Conservation (phyloP, 1,139 yeast genomes). For the Saccharomyces hybrid region DNA sequence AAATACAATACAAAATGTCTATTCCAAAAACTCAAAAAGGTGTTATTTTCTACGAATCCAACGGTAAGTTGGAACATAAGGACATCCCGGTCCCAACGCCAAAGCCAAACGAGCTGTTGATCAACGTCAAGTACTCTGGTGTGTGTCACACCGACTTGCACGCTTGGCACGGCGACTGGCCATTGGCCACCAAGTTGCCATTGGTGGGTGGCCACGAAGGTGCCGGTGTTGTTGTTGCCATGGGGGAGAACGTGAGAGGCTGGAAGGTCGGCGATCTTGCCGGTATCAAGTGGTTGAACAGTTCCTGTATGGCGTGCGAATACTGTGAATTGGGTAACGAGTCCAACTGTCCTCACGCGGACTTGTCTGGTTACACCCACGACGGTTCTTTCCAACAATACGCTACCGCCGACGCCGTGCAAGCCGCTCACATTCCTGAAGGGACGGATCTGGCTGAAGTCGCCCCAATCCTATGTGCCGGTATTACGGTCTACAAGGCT, state of each 20-base stretch:
- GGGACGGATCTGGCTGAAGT: slow-evolving; percentile 51
- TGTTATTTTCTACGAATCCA: slow-evolving; percentile 40
- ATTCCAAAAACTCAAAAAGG: slow-evolving; percentile 42
- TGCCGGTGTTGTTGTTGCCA: slow-evolving; percentile 56
- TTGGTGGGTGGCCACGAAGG: slow-evolving; percentile 66
- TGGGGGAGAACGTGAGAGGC: slow-evolving; percentile 50
- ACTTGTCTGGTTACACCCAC: slow-evolving; percentile 59
- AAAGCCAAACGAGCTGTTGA: slow-evolving; percentile 48
- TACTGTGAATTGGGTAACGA: slow-evolving; percentile 48
- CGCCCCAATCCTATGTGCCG: slow-evolving; percentile 61
- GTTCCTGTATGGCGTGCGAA: slow-evolving; percentile 56
- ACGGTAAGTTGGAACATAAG: slow-evolving; percentile 43
- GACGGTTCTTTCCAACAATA: slow-evolving; percentile 64
- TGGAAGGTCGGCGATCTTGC: slow-evolving; percentile 57
- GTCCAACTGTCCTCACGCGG: slow-evolving; percentile 53
- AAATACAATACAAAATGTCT: slow-evolving; percentile 3
- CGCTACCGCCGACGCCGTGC: slow-evolving; percentile 60
- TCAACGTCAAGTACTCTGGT: slow-evolving; percentile 55
- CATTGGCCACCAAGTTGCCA: slow-evolving; percentile 49
- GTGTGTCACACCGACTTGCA: slow-evolving; percentile 62
- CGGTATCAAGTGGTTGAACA: slow-evolving; percentile 60
- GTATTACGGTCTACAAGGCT: slow-evolving; percentile 62
- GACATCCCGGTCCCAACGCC: slow-evolving; percentile 53
- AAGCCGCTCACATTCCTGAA: slow-evolving; percentile 52
- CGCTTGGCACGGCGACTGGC: slow-evolving; percentile 66